Base-by-base conservation (phyloP, 2,329 filamentous ascomycete species). In the Sporothrix phasma region DNA sequence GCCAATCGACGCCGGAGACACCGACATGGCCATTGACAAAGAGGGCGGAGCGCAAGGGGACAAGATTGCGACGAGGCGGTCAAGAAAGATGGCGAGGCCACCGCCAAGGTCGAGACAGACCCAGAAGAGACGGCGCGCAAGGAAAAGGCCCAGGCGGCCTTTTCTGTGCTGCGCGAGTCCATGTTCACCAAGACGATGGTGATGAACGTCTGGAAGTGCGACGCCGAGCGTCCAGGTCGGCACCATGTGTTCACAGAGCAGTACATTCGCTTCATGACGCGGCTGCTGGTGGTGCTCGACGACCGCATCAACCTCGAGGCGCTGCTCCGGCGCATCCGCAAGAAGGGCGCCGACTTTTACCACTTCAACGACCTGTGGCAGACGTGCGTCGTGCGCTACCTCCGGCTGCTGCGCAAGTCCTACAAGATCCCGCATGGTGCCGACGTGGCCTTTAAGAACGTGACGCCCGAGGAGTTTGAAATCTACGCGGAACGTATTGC, bases 141-240 rank as follows among this genome's bases (percentile, higher is more conserved):
- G 15, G 84, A 82, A 37, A 87, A 89, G 24, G 92, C 92, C 69
- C 84, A 87, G 71, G 89, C 93, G 63, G 84, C 95, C 15, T 92
- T 91, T 59, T 82, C 85, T 62, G 88, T 96, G 47, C 88, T 96
- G 62, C 76, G 81, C 53, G 83, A 86, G 65, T 83, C 79, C 66
- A 86, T 86, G 83, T 93, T 96, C 69, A 96, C 92, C 45, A 96
- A 96, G 76, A 96, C 91, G 0, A 96, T 96, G 88, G 88, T 89
- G 1, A 87, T 96, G 74, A 93, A 95, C 71, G 91, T 97, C 3
- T 97, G 92, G 92, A 93, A 92, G 69, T 94, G 92, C 43, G 92
- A 96, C 68, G 86, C 89, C 54, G 92, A 97, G 70, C 80, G 83
- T 1, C 81, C 91, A 0, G 92, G 92, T 0, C 84, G 92, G 19